Evolutionary conservation across 202 grass and related monocot species (phyloP), one percentile per base, ranked within the genome.

Genomic region (Cymbopogon flexuosus): DNA sequence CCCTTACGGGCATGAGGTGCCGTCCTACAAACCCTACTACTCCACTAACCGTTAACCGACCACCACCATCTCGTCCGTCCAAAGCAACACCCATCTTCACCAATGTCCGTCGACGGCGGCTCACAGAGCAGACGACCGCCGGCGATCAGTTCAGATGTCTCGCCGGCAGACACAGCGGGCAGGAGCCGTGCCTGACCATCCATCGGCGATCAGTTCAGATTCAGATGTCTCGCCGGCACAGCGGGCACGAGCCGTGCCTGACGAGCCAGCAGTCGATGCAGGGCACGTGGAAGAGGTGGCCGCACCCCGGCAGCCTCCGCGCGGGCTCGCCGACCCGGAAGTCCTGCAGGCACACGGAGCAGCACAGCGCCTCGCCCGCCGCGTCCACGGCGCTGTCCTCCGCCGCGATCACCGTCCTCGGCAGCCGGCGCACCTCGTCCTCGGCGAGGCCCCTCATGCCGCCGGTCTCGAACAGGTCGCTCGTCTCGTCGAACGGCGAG

Each of bases 331-430:
- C 91, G n/a, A 81, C 81, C 14, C 76, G 51, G 33, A 94, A 88
- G 16, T 97, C 94, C 83, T 97, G 94, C 63, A 94, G 85, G 81
- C 94, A 97, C 72, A 97, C 94, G 8, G 94, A 92, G 83, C 91
- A 97, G 89, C 89, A 88, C 8, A 92, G 41, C 59, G 60, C 85
- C 36, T 94, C 87, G 54, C 87, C 94, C 6, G 81, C 58, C 6
- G 70, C 68, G 83, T 94, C 89, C 2, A 90, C 76, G 42, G 73
- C 85, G 59, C 16, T 18, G 49, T 87, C 81, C 19, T 84, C 81
- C 33, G 16, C 77, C 54, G 70, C 72, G 62, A 92, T 83, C 85
- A 54, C 74, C 69, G 85, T 82, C 86, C 51, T 87, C 22, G 94
- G 89, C 7, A 97, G 86, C 69, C 76, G 68, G 37, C 81, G 81